These are phyloP conservation scores for Chenopodium berlandieri DNA, from an alignment of 148 eudicot genomes.

Conservation along the genomic window DNA sequence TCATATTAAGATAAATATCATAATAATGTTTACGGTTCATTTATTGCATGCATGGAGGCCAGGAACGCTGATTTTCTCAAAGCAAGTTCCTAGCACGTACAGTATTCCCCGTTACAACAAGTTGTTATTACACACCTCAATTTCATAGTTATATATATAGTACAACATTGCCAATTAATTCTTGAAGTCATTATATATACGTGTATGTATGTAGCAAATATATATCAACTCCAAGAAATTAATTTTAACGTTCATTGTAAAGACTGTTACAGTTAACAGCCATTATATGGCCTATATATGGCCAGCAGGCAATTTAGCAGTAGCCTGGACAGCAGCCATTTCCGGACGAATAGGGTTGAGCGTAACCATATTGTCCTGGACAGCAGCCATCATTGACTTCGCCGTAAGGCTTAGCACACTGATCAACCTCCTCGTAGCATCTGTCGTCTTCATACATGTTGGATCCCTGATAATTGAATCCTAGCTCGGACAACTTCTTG, in stretches of 20 bases:
- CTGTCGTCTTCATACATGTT: slow-evolving; percentile 1
- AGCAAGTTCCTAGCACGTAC: background rate
- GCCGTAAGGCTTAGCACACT: background rate
- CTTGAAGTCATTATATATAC: background rate
- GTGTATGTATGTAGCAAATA: too few species aligned
- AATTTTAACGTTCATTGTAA: background rate
- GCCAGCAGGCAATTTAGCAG: background rate
- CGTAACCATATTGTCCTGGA: background rate
- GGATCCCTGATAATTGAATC: slow-evolving; percentile 38
- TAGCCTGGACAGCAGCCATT: slow-evolving; percentile 10
- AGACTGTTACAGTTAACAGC: background rate
- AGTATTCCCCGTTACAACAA: background rate
- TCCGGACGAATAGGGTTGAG: background rate
- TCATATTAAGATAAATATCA: background rate
- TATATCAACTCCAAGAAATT: background rate
- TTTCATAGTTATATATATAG: too few species aligned
- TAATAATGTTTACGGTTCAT: background rate
- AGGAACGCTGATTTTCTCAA: background rate
- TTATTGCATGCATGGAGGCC: slow-evolving; percentile 1
- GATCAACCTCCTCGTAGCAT: background rate
- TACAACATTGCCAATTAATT: background rate
- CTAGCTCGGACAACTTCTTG: slow-evolving; percentile 83
- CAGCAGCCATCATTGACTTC: background rate
- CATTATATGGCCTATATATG: background rate
- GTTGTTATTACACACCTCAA: background rate